Evolutionary conservation across 768 basidiomycete species (phyloP).

Genomic region (Aureoboletus auriporus): DNA sequence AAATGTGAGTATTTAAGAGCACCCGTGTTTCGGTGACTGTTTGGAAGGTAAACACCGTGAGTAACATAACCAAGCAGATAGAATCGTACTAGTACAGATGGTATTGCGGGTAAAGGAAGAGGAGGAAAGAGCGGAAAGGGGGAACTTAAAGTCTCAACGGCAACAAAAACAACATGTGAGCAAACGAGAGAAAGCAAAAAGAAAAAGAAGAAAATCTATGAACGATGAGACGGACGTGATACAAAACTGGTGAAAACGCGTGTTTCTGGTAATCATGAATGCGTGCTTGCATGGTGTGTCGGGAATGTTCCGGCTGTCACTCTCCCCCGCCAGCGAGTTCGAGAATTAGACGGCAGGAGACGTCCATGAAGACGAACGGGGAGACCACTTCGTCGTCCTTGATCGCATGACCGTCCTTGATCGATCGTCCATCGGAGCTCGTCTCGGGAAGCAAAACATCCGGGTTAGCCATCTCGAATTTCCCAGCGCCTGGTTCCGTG

Average conservation of each 20-base stretch:
- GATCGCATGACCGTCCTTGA: conserved; percentile 42
- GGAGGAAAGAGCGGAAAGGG: not conserved
- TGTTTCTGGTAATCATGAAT: too few relatives aligned
- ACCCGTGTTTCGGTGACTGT: too few relatives aligned
- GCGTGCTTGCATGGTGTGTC: too few relatives aligned
- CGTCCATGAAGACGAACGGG: conserved; percentile 96
- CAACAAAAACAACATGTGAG: not conserved
- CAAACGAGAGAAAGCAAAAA: not conserved
- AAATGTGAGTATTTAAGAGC: too few relatives aligned
- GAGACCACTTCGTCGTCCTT: conserved; percentile 64
- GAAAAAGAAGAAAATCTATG: not conserved
- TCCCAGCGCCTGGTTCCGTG: conserved; percentile 60
- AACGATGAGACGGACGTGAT: not conserved
- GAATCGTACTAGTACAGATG: not conserved
- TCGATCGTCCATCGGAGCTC: conserved; percentile 54
- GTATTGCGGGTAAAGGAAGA: not conserved
- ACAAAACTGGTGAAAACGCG: not conserved
- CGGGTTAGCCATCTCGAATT: conserved; percentile 57
- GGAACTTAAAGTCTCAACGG: too few relatives aligned
- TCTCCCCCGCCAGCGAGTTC: conserved; percentile 79
- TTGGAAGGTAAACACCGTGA: not conserved
- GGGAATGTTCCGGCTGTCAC: conserved; percentile 7
- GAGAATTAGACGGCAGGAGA: conserved; percentile 88
- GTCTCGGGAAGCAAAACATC: conserved; percentile 38
- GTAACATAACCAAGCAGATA: conserved; percentile 1